Percentiles rank a stretch among this genome's conserved stretches.
Evolutionary conservation across 306 rosid genomes (phyloP).

Genomic region (Mimosa pudica): DNA sequence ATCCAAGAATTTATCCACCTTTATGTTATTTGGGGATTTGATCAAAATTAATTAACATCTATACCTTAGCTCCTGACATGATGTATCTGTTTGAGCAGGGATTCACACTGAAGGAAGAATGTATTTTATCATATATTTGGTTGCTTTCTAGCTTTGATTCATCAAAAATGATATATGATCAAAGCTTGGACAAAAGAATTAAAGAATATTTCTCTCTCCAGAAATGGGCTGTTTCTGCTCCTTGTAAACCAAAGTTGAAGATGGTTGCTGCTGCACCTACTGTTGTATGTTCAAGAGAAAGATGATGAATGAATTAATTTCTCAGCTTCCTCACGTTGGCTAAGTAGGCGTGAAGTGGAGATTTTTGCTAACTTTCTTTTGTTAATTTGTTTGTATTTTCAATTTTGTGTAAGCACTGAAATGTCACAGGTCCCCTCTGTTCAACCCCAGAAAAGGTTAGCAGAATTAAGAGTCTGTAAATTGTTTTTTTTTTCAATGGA

Average conservation of each 20-base stretch:
- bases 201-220: constrained; percentile 11
- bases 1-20: background rate
- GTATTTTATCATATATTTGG: constrained; percentile 18
- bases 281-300: constrained; percentile 23
- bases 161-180: constrained; percentile 17
- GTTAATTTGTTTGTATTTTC: constrained; percentile 22
- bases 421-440: constrained; percentile 28
- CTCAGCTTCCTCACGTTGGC: constrained; percentile 35
- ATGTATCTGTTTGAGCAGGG: constrained; percentile 36
- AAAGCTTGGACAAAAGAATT: constrained; percentile 27
- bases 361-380: constrained; percentile 36
- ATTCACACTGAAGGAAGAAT: constrained; percentile 17
- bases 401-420: constrained; percentile 22
- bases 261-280: constrained; percentile 31
- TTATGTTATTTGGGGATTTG: background rate
- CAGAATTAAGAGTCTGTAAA: constrained; percentile 36
- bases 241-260: constrained; percentile 9
- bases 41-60: constrained; percentile 7
- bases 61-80: constrained; percentile 12
- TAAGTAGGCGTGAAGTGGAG: constrained; percentile 27
- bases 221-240: constrained; percentile 27
- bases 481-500: background rate
- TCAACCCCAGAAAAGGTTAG: constrained; percentile 13
- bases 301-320: constrained; percentile 33
- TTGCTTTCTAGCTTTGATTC: constrained; percentile 25